A percentile compares a stretch with the other conserved stretches of the same genome.
These are phyloP conservation scores for Rhizopogon vinicolor DNA, from an alignment of 768 basidiomycete genomes.

Conservation along the genomic window DNA sequence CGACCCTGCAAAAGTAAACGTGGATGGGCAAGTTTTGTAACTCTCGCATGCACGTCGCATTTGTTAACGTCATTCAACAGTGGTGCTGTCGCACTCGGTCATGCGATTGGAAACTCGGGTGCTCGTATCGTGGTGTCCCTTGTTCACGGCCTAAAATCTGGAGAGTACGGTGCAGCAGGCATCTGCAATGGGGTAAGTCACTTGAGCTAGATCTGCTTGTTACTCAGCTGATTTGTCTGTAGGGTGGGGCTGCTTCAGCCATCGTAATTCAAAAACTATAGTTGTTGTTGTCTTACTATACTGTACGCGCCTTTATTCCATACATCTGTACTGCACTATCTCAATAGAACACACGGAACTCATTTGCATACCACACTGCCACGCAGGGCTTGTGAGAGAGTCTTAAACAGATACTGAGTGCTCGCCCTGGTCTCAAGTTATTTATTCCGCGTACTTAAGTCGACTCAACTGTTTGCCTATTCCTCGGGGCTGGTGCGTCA, in stretches of 20 bases:
- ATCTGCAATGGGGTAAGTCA: constrained; percentile 92
- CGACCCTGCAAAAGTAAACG: constrained; percentile 86
- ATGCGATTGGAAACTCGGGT: constrained; percentile 96
- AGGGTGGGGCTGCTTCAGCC: constrained; percentile 93
- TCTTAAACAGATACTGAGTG: constrained; percentile 1
- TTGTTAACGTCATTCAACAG: constrained; percentile 36
- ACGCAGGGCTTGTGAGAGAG: too few species aligned
- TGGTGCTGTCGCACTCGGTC: constrained; percentile 93
- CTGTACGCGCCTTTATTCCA: constrained; percentile 9
- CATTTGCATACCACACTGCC: too few species aligned
- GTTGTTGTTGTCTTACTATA: constrained; percentile 15
- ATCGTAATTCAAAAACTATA: constrained; percentile 85
- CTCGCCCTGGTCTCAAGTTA: too few species aligned
- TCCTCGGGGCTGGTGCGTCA: too few species aligned
- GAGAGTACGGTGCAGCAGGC: constrained; percentile 93
- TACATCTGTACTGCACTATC: constrained; percentile 7
- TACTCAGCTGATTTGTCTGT: constrained; percentile 12
- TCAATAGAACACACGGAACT: constrained; percentile 1
- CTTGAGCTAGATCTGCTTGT: not conserved
- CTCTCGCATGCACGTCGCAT: not conserved
- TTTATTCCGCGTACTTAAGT: too few species aligned
- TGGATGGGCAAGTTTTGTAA: constrained; percentile 60
- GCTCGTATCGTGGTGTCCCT: constrained; percentile 92
- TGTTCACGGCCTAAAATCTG: constrained; percentile 84
- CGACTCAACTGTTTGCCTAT: too few species aligned